Evolutionary conservation across 257 asterid species (phyloP).

Genomic region (Solanum gracilifrons): DNA sequence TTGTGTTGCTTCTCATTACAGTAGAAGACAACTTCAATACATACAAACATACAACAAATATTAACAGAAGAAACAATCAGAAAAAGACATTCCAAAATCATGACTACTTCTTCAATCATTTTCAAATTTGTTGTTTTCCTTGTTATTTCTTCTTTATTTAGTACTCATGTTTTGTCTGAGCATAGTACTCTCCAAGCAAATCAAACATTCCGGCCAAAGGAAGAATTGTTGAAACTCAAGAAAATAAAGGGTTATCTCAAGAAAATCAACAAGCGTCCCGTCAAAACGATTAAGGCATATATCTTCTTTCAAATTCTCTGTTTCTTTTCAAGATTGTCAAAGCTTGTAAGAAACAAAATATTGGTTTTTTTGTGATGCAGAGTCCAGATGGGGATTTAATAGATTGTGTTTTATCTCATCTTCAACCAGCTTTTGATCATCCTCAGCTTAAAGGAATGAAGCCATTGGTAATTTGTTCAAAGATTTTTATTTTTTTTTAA

Average conservation of each 20-base stretch:
- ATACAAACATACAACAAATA: constrained; percentile 39
- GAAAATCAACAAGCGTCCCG: constrained; percentile 71
- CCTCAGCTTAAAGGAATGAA: constrained; percentile 78
- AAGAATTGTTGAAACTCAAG: constrained; percentile 36
- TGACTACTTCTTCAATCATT: constrained; percentile 31
- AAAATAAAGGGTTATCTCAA: constrained; percentile 42
- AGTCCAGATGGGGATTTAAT: constrained; percentile 84
- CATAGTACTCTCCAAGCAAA: constrained; percentile 9
- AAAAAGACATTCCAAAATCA: constrained; percentile 17
- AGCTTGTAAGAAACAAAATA: not conserved
- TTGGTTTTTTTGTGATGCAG: constrained; percentile 22
- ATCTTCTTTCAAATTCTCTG: not conserved
- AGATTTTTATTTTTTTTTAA: not conserved
- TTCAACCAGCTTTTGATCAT: constrained; percentile 96
- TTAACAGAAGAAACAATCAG: constrained; percentile 19
- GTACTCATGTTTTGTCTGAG: not conserved
- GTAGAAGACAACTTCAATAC: constrained; percentile 44
- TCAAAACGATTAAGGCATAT: constrained; percentile 67
- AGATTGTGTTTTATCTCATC: constrained; percentile 73
- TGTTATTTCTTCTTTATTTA: constrained; percentile 7
- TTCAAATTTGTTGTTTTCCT: constrained; percentile 46
- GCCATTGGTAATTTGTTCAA: constrained; percentile 51
- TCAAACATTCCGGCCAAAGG: constrained; percentile 48
- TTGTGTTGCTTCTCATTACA: constrained; percentile 14
- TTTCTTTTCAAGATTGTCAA: not conserved